Conservation (phyloP, 1,139 yeast species). For the Zygosaccharomyces sapae region DNA sequence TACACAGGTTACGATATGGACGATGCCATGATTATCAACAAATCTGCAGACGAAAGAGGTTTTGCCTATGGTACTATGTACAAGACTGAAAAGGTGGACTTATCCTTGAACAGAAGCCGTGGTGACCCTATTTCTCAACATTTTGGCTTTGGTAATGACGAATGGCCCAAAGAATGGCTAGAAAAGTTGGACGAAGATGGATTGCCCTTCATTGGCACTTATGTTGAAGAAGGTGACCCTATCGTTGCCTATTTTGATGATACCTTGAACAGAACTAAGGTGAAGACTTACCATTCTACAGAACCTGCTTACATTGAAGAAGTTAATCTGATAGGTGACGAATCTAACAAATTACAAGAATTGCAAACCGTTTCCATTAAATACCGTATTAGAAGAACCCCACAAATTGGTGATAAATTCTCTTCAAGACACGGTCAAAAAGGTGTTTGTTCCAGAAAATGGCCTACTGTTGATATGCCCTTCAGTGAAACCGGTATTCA, state of each 20-base stretch:
- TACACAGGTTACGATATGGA: conserved; percentile 99
- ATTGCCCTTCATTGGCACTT: conserved; percentile 80
- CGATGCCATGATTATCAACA: conserved; percentile 97
- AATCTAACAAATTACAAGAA: conserved; percentile 62
- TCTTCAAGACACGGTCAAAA: conserved; percentile 98
- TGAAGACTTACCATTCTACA: conserved; percentile 86
- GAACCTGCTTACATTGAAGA: conserved; percentile 96
- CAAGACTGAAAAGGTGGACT: conserved; percentile 88
- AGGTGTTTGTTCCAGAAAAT: conserved; percentile 98
- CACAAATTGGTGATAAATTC: conserved; percentile 95
- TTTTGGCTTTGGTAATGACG: conserved; percentile 89
- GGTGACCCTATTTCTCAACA: conserved; percentile 96
- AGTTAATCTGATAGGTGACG: conserved; percentile 88
- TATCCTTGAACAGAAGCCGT: conserved; percentile 70
- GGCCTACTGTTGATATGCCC: conserved; percentile 98
- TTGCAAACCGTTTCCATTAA: conserved; percentile 84
- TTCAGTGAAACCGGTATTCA: conserved; percentile 93
- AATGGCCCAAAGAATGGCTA: conserved; percentile 89
- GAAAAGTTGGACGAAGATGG: conserved; percentile 89
- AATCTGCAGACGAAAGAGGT: conserved; percentile 95
- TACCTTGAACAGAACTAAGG: conserved; percentile 83
- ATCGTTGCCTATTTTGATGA: conserved; percentile 91
- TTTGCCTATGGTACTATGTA: conserved; percentile 96
- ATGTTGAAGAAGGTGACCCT: conserved; percentile 94
- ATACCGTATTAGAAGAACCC: conserved; percentile 86